These are phyloP conservation scores for Mycena citricolor DNA, from an alignment of 1,284 basidiomycete genomes.

Conservation along the genomic window DNA sequence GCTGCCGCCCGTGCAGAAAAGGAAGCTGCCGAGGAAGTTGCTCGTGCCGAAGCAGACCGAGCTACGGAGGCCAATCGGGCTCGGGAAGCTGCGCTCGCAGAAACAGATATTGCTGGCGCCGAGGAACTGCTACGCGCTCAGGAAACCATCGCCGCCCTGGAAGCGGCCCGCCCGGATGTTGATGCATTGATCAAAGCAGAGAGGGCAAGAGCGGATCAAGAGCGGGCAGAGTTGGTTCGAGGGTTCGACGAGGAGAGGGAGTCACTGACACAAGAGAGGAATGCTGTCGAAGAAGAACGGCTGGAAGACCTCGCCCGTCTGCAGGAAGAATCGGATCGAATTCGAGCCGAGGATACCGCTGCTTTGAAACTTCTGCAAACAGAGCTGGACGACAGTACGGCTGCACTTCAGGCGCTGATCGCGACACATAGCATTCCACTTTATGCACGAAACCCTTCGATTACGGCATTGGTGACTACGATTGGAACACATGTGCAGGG, in stretches of 20 bases:
- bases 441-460: slow-evolving; percentile 48
- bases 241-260: slow-evolving; percentile 53
- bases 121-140: slow-evolving; percentile 66
- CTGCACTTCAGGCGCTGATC: slow-evolving; percentile 40
- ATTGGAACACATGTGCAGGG: slow-evolving; percentile 55
- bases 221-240: slow-evolving; percentile 50
- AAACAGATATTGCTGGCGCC: slow-evolving; percentile 54
- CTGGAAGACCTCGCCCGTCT: slow-evolving; percentile 44
- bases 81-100: slow-evolving; percentile 55
- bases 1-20: slow-evolving; percentile 61
- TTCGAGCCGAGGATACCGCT: slow-evolving; percentile 34
- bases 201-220: slow-evolving; percentile 52
- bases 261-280: slow-evolving; percentile 55
- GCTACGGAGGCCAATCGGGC: slow-evolving; percentile 62
- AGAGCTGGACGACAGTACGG: slow-evolving; percentile 18
- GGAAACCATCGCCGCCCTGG: slow-evolving; percentile 58
- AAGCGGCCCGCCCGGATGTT: slow-evolving; percentile 56
- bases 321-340: slow-evolving; percentile 46
- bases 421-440: slow-evolving; percentile 54
- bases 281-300: slow-evolving; percentile 50
- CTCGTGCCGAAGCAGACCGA: slow-evolving; percentile 62
- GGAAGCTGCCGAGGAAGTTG: slow-evolving; percentile 59
- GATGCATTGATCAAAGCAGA: slow-evolving; percentile 51
- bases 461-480: slow-evolving; percentile 51
- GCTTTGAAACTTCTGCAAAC: slow-evolving; percentile 20